Conservation (phyloP, 345 rosid species). For the Noccaea bulbosa region DNA sequence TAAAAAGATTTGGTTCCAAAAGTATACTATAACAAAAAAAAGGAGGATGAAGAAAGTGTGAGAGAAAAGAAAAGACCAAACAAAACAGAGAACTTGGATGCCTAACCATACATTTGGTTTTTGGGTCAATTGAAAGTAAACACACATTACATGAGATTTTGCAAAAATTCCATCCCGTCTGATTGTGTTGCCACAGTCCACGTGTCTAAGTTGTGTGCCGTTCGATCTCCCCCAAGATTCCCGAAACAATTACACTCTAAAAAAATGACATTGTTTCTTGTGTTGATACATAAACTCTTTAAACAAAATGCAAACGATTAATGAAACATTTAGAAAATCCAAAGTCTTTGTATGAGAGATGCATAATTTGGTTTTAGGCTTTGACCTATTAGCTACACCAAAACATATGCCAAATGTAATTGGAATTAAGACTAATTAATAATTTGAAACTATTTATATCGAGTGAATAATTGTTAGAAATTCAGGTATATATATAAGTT, state of each 20-base stretch:
- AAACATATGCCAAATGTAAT: not conserved
- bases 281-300: not conserved
- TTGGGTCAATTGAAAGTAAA: conserved; percentile 18
- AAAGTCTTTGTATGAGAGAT: too few species aligned
- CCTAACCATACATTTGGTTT: conserved; percentile 49
- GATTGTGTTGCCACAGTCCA: conserved; percentile 21
- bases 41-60: conserved; percentile 26
- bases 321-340: conserved; percentile 2
- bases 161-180: conserved; percentile 18
- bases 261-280: not conserved
- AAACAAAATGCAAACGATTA: not conserved
- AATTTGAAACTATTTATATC: too few species aligned
- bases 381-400: not conserved
- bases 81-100: conserved; percentile 41
- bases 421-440: too few species aligned
- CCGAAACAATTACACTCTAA: not conserved
- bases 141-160: conserved; percentile 26
- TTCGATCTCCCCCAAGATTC: conserved; percentile 18
- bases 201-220: conserved; percentile 20
- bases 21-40: conserved; percentile 35
- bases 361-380: not conserved
- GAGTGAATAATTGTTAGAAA: not conserved
- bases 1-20: conserved; percentile 13
- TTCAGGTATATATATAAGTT: not conserved
- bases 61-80: conserved; percentile 31